A percentile compares a stretch with the other conserved stretches of the same genome.
Evolutionary conservation across 306 rosid species (phyloP).

Genomic region (Mimosa bimucronata): DNA sequence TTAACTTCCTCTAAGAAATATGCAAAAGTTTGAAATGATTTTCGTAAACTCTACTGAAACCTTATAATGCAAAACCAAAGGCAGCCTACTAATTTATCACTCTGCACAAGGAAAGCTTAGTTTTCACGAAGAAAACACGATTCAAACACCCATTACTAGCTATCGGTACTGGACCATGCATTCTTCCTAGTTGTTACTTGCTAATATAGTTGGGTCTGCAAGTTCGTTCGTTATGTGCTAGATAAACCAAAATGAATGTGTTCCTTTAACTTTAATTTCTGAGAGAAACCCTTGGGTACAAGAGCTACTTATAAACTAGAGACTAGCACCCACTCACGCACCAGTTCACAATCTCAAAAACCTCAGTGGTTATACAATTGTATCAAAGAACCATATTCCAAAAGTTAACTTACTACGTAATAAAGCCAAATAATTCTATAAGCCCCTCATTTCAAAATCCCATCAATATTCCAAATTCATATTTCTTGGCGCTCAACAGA

Average conservation of each 20-base stretch:
- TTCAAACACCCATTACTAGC: not conserved
- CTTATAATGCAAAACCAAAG: not conserved
- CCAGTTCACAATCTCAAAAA: not conserved
- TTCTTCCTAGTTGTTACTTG: not conserved
- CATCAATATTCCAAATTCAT: not conserved
- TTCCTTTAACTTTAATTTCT: not conserved
- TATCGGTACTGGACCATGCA: not conserved
- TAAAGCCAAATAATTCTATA: not conserved
- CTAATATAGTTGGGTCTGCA: not conserved
- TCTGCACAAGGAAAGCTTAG: not conserved
- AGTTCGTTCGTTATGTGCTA: not conserved
- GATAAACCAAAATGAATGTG: not conserved
- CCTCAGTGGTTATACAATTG: not conserved
- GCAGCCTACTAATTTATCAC: not conserved
- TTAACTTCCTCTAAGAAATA: slow-evolving; percentile 23
- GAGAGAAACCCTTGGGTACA: too few species aligned
- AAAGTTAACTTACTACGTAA: not conserved
- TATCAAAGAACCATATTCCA: too few species aligned
- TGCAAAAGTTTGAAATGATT: slow-evolving; percentile 1
- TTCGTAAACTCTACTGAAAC: not conserved
- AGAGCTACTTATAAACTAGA: too few species aligned
- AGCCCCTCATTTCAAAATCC: not conserved
- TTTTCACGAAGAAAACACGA: not conserved
- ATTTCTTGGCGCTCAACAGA: not conserved
- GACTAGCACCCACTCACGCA: too few species aligned